Evolutionary conservation across 2,329 filamentous ascomycete species (phyloP).

Genomic region (Ciborinia camelliae): DNA sequence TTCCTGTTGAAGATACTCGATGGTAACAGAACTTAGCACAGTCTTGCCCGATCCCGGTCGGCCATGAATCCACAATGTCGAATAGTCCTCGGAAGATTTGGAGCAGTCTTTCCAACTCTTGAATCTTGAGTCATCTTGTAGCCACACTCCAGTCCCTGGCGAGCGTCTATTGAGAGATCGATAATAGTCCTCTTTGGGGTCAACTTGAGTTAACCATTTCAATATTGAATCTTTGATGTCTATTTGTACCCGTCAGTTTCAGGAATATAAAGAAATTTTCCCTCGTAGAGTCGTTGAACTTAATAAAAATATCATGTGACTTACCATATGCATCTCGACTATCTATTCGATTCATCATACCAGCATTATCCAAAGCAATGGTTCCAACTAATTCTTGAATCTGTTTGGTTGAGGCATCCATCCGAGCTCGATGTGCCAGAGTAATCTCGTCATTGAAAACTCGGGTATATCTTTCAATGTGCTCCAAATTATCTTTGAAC

Average conservation of each 20-base stretch:
- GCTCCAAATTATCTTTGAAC: conserved; percentile 14
- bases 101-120: not conserved
- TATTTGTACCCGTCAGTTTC: not conserved
- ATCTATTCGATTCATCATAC: not conserved
- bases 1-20: not conserved
- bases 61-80: conserved; percentile 12
- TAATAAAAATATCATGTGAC: not conserved
- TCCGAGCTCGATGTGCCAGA: conserved; percentile 10
- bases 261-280: no score
- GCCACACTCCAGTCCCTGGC: conserved; percentile 7
- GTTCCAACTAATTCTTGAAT: conserved; percentile 9
- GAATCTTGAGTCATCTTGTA: not conserved
- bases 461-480: conserved; percentile 16
- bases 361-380: conserved; percentile 6
- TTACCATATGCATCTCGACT: not conserved
- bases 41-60: conserved; percentile 13
- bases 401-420: conserved; percentile 6
- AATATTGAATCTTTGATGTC: conserved; percentile 4
- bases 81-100: not conserved
- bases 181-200: conserved; percentile 11
- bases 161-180: conserved; percentile 2
- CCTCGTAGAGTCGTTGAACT: no score
- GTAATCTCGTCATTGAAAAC: conserved; percentile 18
- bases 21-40: conserved; percentile 1
- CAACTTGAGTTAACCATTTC: conserved; percentile 15